These are phyloP conservation scores for Penicillium sp. DNA, from an alignment of 2,329 filamentous ascomycete genomes.

Conservation along the genomic window DNA sequence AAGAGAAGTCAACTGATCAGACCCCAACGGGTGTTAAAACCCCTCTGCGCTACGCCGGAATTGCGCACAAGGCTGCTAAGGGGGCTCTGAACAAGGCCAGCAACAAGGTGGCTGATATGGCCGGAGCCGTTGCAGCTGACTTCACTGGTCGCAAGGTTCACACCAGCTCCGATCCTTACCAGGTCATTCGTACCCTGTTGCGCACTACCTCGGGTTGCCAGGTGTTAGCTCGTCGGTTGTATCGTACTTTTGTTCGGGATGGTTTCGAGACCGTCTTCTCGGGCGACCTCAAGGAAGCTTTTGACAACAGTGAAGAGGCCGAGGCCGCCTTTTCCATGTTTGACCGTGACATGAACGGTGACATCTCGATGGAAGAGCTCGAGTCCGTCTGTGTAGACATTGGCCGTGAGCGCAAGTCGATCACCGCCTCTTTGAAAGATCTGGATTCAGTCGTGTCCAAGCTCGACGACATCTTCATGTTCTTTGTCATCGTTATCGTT, in stretches of 20 bases:
- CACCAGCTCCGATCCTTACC: conserved; percentile 77
- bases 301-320: conserved; percentile 82
- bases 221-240: conserved; percentile 83
- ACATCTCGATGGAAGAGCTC: conserved; percentile 93
- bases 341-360: conserved; percentile 94
- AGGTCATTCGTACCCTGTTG: conserved; percentile 81
- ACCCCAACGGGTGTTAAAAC: conserved; percentile 68
- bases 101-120: conserved; percentile 82
- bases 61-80: conserved; percentile 74
- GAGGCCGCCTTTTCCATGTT: conserved; percentile 90
- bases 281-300: conserved; percentile 79
- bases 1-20: conserved; percentile 60
- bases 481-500: conserved; percentile 80
- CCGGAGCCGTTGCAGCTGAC: conserved; percentile 85
- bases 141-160: conserved; percentile 78
- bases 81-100: conserved; percentile 80
- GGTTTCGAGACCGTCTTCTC: conserved; percentile 76
- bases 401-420: conserved; percentile 91
- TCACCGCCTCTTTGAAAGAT: conserved; percentile 92
- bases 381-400: conserved; percentile 94
- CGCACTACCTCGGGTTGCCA: conserved; percentile 75
- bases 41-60: conserved; percentile 72
- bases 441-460: conserved; percentile 91
- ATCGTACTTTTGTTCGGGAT: conserved; percentile 80
- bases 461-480: conserved; percentile 85